Base-by-base conservation (phyloP, 2,329 filamentous ascomycete species). In the Pseudopithomyces maydicus region DNA sequence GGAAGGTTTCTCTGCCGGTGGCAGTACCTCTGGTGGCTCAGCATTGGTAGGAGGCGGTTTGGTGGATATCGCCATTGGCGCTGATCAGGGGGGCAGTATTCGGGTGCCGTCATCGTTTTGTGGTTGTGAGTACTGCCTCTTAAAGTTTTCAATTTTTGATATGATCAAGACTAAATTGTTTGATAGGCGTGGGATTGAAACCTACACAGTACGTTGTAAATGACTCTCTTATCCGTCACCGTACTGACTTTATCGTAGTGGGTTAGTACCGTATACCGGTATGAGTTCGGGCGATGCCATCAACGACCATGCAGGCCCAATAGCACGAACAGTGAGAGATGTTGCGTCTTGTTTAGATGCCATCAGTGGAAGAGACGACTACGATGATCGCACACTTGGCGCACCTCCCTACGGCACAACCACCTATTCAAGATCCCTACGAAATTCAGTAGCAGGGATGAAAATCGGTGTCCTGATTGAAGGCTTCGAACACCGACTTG, bases 241-340 rank as follows among this genome's bases (percentile, higher is more conserved):
- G 71, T 70, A 19, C 58, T 71, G 43, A 84, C 84, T 56, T 47
- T 29, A 77, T 81, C 0, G 82, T 0, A 76, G 79, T 64, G 81
- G 81, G 0, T 67, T 84, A 2, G 74, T 84, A 1, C 81, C 81
- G 0, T 83, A 83, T 57, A 83, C 81, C 0, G 81, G 80, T 0
- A 79, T 81, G 6, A 73, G 73, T 3, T 68, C 64, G 38, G 59
- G 63, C 11, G 68, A 32, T 64, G 75, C 20, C 57, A 78, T 41
- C 67, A 80, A 78, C 44, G 81, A 83, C 59, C 78, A 82, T 58
- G 68, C 76, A 10, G 76, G 76, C 12, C 71, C 71, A 7, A 66
- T 74, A 32, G 67, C 68, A 12, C 62, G 64, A 50, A 65, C 54
- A 2, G 68, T 72, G 2, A 58, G 17, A 32, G 65, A 72, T 39